A percentile compares a stretch with the other conserved stretches of the same genome.
phyloP scores from a whole-genome alignment of 2,329 filamentous ascomycete genomes.

The Venturia aucupariae region DNA sequence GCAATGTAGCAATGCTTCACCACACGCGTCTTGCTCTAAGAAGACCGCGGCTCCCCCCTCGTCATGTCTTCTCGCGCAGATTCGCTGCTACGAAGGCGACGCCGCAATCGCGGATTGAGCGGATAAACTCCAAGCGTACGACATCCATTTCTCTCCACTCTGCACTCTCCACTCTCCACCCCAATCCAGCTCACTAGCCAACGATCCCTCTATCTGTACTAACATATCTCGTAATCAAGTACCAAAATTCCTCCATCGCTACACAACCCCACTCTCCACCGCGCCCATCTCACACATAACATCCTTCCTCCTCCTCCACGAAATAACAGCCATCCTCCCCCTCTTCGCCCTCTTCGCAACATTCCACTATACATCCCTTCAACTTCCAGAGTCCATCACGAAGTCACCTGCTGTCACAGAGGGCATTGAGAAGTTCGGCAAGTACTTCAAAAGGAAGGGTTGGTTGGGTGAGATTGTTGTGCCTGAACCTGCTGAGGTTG shows the following conservation, averaged over 20 bases:
- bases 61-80: neutral
- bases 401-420: conserved; percentile 47
- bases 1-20: conserved; percentile 5
- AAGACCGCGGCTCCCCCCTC: neutral
- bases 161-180: too few species aligned
- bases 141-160: too few species aligned
- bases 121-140: conserved; percentile 8
- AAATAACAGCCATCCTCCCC: conserved; percentile 78
- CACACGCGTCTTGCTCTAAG: neutral
- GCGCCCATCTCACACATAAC: conserved; percentile 76
- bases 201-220: neutral
- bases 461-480: conserved; percentile 54
- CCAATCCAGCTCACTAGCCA: neutral
- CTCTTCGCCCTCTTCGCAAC: conserved; percentile 62
- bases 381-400: conserved; percentile 48
- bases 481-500: conserved; percentile 36
- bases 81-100: neutral
- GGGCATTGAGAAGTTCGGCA: conserved; percentile 64
- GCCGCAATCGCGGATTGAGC: conserved; percentile 7
- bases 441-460: conserved; percentile 67
- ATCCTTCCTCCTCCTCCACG: conserved; percentile 83
- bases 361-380: conserved; percentile 71
- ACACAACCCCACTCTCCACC: conserved; percentile 59
- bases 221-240: conserved; percentile 21
- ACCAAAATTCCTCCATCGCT: conserved; percentile 58